A percentile compares a stretch with the other conserved stretches of the same genome.
phyloP scores from a whole-genome alignment of 1,284 basidiomycete genomes.

The Sanghuangporus sanghuang region DNA sequence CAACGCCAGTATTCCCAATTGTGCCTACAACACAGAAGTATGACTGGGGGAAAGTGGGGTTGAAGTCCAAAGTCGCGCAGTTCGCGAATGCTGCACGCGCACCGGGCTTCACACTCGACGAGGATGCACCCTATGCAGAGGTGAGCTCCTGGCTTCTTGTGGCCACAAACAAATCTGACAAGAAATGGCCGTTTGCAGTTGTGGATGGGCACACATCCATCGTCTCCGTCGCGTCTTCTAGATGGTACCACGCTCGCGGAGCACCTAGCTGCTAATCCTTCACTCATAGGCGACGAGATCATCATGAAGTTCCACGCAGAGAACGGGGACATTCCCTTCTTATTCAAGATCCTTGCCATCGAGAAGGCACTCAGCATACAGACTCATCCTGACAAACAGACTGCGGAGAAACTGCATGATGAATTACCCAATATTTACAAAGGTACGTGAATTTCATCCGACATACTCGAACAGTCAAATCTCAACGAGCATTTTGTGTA shows the following conservation, averaged over 20 bases:
- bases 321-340: constrained; percentile 80
- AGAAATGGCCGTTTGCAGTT: constrained; percentile 43
- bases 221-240: constrained; percentile 70
- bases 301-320: constrained; percentile 54
- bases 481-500: constrained; percentile 25
- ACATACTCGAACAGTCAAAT: neutral
- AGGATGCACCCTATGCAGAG: constrained; percentile 53
- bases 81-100: constrained; percentile 8
- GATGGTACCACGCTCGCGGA: constrained; percentile 47
- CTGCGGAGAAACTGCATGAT: constrained; percentile 74
- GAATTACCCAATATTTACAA: constrained; percentile 86
- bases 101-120: constrained; percentile 40
- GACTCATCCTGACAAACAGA: constrained; percentile 92
- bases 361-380: constrained; percentile 95
- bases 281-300: constrained; percentile 66
- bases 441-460: constrained; percentile 42
- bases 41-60: constrained; percentile 69
- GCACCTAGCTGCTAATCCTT: constrained; percentile 60
- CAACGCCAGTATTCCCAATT: constrained; percentile 55
- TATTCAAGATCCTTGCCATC: constrained; percentile 94
- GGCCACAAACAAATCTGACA: neutral
- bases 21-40: constrained; percentile 66
- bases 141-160: constrained; percentile 30
- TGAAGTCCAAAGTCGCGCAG: constrained; percentile 55
- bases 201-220: constrained; percentile 99